Evolutionary conservation across 2,329 filamentous ascomycete genomes (phyloP), one percentile per base, ranked within the genome.

Genomic region (Xylariomycetidae sp.): DNA sequence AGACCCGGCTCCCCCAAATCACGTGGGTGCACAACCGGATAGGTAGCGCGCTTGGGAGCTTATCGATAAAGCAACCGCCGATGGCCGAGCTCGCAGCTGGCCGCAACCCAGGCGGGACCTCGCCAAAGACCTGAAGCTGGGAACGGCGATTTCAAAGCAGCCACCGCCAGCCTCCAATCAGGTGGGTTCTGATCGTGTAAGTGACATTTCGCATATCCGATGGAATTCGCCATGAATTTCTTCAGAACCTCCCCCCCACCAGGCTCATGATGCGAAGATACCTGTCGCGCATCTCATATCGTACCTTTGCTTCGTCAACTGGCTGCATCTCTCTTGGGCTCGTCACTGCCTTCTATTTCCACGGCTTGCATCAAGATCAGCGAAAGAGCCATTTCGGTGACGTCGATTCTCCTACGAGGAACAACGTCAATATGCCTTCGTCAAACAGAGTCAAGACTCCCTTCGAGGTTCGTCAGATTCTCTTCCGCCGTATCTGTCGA

Each of bases 141-240:
- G n/a, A n/a, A n/a, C n/a, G 33, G 34, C 46, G 57, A 60, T 60
- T 60, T 60, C 57, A 60, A 59, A 60, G 57, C 57, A 60, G 39
- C 12, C 10, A 19, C 24, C 12, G 34, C 15, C 31, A 31, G 31
- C 40, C 43, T 42, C 45, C 43, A 41, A 46, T 49, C 38, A 48
- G 42, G 41, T 44, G 34, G 30, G 29, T 34, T 31, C 33, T 32
- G 40, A 42, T 48, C 42, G 43, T 52, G 49, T 50, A 52, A 50
- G 50, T 52, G 41, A 46, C 28, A 19, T 34, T 40, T 44, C 29
- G 38, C 34, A 36, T 40, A 32, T 19, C 30, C 30, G 33, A 33
- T 30, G 37, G 38, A 39, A 29, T 25, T 19, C 12, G 20, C 28
- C 35, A 43, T 44, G 36, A 34, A 20, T 20, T 34, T 10, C 20